Evolutionary conservation across 768 basidiomycete species (phyloP).

Genomic region (Lactarius hatsudake): DNA sequence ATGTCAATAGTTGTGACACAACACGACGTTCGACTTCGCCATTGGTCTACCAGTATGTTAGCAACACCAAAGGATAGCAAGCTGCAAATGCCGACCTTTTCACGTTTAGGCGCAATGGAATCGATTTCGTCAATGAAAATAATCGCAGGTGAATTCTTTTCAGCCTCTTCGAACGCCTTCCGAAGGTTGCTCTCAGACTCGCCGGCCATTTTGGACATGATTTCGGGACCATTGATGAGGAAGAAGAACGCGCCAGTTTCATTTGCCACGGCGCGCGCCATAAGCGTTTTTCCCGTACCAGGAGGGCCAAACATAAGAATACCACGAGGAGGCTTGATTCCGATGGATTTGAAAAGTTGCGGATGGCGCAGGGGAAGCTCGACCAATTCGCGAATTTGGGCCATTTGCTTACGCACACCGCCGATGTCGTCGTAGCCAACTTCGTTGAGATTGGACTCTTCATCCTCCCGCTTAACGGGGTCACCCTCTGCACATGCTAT

Average conservation of each 20-base stretch:
- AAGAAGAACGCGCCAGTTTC: constrained; percentile 99
- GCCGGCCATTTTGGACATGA: constrained; percentile 99
- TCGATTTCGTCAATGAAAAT: constrained; percentile 99
- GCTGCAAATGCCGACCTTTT: constrained; percentile 62
- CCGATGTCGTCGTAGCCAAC: constrained; percentile 99
- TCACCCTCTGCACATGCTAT: constrained; percentile 73
- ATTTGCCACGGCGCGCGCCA: constrained; percentile 99
- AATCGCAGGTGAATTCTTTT: constrained; percentile 99
- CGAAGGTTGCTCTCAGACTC: constrained; percentile 96
- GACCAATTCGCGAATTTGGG: constrained; percentile 98
- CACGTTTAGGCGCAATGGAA: constrained; percentile 99
- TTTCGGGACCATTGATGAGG: constrained; percentile 99
- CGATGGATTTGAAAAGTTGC: constrained; percentile 99
- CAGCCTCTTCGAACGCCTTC: constrained; percentile 99
- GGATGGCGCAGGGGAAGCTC: constrained; percentile 98
- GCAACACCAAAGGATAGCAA: constrained; percentile 6
- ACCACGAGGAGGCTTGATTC: constrained; percentile 99
- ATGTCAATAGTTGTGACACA: constrained; percentile 94
- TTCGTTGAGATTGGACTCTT: constrained; percentile 93
- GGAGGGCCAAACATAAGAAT: constrained; percentile 98
- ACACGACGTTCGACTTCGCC: constrained; percentile 99
- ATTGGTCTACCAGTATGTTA: constrained; percentile 64
- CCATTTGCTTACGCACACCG: constrained; percentile 99
- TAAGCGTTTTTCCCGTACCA: constrained; percentile 98
- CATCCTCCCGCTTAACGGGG: constrained; percentile 97